These are phyloP conservation scores for Termitomyces sp. DNA, from an alignment of 1,284 basidiomycete genomes.

Conservation along the genomic window DNA sequence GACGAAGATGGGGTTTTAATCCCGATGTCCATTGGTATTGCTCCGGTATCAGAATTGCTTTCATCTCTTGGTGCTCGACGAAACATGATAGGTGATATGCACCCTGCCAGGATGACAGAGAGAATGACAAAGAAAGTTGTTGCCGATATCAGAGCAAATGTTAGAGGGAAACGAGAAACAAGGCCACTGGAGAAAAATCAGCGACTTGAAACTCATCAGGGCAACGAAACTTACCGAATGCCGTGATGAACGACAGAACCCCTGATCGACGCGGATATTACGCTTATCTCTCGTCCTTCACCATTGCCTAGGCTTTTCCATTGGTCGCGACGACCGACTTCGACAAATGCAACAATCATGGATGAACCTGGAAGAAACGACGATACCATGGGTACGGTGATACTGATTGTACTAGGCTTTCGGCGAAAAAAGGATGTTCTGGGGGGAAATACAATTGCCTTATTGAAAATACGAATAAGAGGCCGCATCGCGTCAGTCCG, in stretches of 20 bases:
- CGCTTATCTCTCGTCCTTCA: conserved; percentile 64
- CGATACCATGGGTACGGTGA: conserved; percentile 51
- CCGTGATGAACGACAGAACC: conserved; percentile 62
- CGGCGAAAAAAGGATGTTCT: conserved; percentile 34
- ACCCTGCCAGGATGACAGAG: conserved; percentile 45
- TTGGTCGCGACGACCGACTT: conserved; percentile 62
- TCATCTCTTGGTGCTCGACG: conserved; percentile 16
- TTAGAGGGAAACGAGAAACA: conserved; percentile 64
- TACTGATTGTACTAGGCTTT: conserved; percentile 34
- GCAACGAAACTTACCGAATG: conserved; percentile 45
- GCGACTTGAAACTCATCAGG: not conserved
- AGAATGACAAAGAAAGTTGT: conserved; percentile 47
- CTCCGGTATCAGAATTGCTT: conserved; percentile 4
- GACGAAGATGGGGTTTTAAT: conserved; percentile 13
- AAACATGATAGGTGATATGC: conserved; percentile 44
- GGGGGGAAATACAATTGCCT: conserved; percentile 57
- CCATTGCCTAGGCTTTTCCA: conserved; percentile 66
- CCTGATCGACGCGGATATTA: conserved; percentile 52
- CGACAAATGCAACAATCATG: conserved; percentile 47
- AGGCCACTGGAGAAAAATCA: conserved; percentile 45
- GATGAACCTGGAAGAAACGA: conserved; percentile 47
- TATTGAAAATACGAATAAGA: conserved; percentile 2
- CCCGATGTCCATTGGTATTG: not conserved
- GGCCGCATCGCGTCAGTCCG: not conserved
- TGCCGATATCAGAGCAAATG: conserved; percentile 39